Evolutionary conservation across 2,329 filamentous ascomycete genomes (phyloP).

Genomic region (Neopestalotiopsis sp.): DNA sequence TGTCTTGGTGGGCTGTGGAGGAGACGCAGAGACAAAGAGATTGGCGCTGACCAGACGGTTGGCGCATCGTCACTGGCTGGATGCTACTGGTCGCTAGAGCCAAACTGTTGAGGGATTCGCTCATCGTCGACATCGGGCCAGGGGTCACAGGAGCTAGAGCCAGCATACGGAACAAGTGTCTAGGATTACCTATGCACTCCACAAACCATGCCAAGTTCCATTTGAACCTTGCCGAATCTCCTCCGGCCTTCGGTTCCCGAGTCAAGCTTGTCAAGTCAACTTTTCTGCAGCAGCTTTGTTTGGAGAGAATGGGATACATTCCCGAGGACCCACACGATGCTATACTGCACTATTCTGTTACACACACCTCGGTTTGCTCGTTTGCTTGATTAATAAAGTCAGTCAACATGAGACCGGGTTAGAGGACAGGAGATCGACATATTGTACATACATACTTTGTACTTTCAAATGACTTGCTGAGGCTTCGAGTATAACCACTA

Average conservation of each 20-base stretch:
- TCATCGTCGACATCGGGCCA: background rate
- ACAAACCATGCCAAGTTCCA: background rate
- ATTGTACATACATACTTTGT: no score
- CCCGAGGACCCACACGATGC: background rate
- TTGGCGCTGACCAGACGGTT: background rate
- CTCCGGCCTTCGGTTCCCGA: slow-evolving; percentile 2
- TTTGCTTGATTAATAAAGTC: background rate
- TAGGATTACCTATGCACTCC: background rate
- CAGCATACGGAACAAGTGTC: background rate
- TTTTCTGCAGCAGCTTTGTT: background rate
- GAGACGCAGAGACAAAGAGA: background rate
- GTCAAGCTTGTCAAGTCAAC: background rate
- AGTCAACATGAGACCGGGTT: background rate
- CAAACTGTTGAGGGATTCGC: background rate
- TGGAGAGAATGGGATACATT: background rate
- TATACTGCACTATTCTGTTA: background rate
- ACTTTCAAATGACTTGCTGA: background rate
- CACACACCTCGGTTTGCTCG: background rate
- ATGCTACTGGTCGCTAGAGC: background rate
- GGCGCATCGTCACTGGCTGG: slow-evolving; percentile 2
- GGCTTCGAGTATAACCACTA: background rate
- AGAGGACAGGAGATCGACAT: background rate
- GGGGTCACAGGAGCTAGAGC: background rate
- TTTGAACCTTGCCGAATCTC: background rate
- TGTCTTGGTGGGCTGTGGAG: background rate